Evolutionary conservation across 164 flowering plant genomes (phyloP).

Genomic region (Sedum album): DNA sequence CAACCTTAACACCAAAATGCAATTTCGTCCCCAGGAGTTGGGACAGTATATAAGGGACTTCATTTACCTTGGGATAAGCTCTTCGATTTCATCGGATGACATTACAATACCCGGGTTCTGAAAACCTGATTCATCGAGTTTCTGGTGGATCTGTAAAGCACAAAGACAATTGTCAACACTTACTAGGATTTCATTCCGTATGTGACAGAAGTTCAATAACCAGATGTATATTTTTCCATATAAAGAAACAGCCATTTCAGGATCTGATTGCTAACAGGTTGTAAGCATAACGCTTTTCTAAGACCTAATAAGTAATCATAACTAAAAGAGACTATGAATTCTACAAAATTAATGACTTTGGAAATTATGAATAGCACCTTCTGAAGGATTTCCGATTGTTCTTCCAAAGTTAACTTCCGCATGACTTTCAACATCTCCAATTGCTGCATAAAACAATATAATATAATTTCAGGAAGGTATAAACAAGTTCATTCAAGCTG

Average conservation of each 20-base stretch:
- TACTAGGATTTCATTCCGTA: background rate
- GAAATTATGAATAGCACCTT: slow-evolving; percentile 29
- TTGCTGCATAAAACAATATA: slow-evolving; percentile 45
- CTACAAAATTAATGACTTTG: background rate
- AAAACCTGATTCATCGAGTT: slow-evolving; percentile 55
- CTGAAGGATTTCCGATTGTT: slow-evolving; percentile 73
- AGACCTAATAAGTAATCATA: background rate
- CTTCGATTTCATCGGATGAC: slow-evolving; percentile 60
- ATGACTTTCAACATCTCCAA: slow-evolving; percentile 78
- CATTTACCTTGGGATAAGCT: slow-evolving; percentile 34
- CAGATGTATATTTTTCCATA: background rate
- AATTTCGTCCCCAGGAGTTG: background rate
- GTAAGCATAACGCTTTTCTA: background rate
- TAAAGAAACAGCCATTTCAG: background rate
- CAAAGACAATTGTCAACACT: background rate
- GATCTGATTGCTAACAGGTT: background rate
- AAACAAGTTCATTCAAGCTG: background rate
- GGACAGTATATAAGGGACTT: background rate
- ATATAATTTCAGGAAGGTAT: slow-evolving; percentile 1
- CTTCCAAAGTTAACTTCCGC: slow-evolving; percentile 66
- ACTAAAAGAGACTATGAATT: background rate
- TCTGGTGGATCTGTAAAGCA: slow-evolving; percentile 51
- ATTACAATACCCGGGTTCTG: slow-evolving; percentile 43
- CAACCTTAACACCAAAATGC: background rate
- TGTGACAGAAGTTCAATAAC: background rate